Conservation (phyloP, 768 basidiomycete genomes). For the Tephrocybe sp. region DNA sequence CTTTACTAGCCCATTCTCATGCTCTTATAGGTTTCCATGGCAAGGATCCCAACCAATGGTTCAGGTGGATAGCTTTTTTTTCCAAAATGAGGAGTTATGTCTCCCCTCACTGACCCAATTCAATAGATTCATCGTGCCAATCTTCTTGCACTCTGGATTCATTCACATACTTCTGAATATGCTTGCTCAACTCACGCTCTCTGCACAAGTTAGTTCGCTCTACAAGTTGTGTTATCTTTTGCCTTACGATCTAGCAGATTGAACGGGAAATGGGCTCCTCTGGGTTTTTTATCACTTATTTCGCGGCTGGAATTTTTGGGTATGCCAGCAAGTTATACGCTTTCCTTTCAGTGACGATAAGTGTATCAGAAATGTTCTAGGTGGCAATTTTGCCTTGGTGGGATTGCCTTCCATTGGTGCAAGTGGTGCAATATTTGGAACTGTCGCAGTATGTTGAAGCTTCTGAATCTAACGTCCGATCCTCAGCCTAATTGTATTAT, state of each 20-base stretch:
- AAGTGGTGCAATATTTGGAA: constrained; percentile 90
- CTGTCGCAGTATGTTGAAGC: constrained; percentile 56
- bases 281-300: constrained; percentile 83
- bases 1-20: neutral
- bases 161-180: constrained; percentile 91
- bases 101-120: constrained; percentile 1
- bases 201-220: constrained; percentile 56
- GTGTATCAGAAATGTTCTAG: constrained; percentile 67
- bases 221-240: neutral
- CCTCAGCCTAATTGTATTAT: neutral
- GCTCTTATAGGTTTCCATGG: constrained; percentile 34
- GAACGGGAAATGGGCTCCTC: constrained; percentile 90
- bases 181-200: constrained; percentile 79
- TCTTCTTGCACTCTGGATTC: constrained; percentile 94
- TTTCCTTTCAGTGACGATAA: neutral
- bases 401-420: constrained; percentile 90
- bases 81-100: too few species aligned
- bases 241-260: constrained; percentile 43
- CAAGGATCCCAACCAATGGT: constrained; percentile 45
- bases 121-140: constrained; percentile 76
- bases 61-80: constrained; percentile 29
- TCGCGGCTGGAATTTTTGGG: constrained; percentile 93
- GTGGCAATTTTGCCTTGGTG: constrained; percentile 90
- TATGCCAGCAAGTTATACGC: constrained; percentile 25
- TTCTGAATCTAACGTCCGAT: neutral